Conservation (phyloP, 139 green algal species). For the Pleodorina starrii region DNA sequence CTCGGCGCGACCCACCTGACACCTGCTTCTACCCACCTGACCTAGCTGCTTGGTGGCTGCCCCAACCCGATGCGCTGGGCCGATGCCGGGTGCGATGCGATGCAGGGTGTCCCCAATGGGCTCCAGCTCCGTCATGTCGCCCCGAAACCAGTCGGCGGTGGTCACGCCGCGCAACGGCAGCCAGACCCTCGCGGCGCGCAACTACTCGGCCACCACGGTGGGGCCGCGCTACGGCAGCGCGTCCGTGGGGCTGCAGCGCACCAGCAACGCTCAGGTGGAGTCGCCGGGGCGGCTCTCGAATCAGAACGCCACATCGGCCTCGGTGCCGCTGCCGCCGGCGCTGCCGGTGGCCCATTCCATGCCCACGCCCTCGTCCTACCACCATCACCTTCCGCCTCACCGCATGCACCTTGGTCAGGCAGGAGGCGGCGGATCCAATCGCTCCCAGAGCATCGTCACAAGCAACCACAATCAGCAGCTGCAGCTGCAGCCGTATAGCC, state of each 20-base stretch:
- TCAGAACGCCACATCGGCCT: not conserved
- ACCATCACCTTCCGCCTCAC: not conserved
- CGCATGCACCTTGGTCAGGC: not conserved
- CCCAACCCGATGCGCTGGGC: too few relatives aligned
- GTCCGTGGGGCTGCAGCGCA: slow-evolving; percentile 7
- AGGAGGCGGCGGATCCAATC: not conserved
- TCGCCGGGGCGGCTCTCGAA: not conserved
- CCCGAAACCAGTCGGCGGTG: not conserved
- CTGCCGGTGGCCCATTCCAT: not conserved
- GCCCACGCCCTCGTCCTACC: not conserved
- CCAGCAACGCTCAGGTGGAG: not conserved
- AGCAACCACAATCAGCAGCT: too few relatives aligned
- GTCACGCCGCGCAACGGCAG: slow-evolving; percentile 20
- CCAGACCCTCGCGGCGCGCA: not conserved
- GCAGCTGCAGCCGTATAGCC: slow-evolving; percentile 15
- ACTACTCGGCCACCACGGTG: slow-evolving; percentile 29
- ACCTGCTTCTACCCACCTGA: too few relatives aligned
- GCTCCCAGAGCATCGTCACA: not conserved
- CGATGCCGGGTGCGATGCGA: too few relatives aligned
- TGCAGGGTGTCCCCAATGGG: slow-evolving; percentile 31
- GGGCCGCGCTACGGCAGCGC: slow-evolving; percentile 21
- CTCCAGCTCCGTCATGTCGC: not conserved
- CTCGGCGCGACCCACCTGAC: too few relatives aligned
- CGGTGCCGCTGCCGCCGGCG: not conserved
- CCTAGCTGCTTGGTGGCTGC: too few relatives aligned